Conservation (phyloP, 495 filamentous ascomycete species). For the Penicillium subrubescens region DNA sequence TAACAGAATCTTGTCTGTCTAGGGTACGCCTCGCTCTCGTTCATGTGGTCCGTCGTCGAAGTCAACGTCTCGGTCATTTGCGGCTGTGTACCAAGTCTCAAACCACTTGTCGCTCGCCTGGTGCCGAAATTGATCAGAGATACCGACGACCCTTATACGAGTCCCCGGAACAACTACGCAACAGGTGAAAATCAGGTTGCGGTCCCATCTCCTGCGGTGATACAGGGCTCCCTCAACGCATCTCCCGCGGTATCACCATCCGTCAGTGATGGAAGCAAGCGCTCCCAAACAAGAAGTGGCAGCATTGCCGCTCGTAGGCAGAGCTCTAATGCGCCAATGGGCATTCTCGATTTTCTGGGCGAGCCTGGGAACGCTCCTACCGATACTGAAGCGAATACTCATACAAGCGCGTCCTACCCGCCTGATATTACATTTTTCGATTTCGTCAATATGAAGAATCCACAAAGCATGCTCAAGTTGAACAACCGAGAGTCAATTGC, state of each 20-base stretch:
- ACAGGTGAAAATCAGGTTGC: slow-evolving; percentile 19
- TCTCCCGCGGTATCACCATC: slow-evolving; percentile 10
- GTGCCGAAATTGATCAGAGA: slow-evolving; percentile 70
- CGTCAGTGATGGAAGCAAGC: slow-evolving; percentile 20
- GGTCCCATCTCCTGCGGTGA: slow-evolving; percentile 15
- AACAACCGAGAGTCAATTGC: slow-evolving; percentile 59
- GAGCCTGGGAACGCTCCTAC: slow-evolving; percentile 23
- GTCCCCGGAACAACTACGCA: slow-evolving; percentile 16
- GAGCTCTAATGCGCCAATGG: slow-evolving; percentile 24
- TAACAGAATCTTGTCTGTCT: not conserved
- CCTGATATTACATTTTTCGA: slow-evolving; percentile 64
- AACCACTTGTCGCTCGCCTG: slow-evolving; percentile 77
- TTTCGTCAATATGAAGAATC: slow-evolving; percentile 78
- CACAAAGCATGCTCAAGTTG: slow-evolving; percentile 74
- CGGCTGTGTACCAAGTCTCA: slow-evolving; percentile 84
- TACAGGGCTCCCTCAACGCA: slow-evolving; percentile 3
- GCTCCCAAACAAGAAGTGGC: slow-evolving; percentile 14
- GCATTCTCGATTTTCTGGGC: slow-evolving; percentile 41
- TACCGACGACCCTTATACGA: slow-evolving; percentile 37
- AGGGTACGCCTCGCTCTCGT: slow-evolving; percentile 78
- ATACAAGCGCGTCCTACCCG: slow-evolving; percentile 35
- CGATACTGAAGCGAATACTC: slow-evolving; percentile 38
- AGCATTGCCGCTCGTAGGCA: slow-evolving; percentile 13
- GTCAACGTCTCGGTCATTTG: slow-evolving; percentile 88
- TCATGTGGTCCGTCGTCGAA: slow-evolving; percentile 93